A percentile compares a stretch with the other conserved stretches of the same genome.
Evolutionary conservation across 2,329 filamentous ascomycete genomes (phyloP).

Genomic region (Cladorrhinum sp.): DNA sequence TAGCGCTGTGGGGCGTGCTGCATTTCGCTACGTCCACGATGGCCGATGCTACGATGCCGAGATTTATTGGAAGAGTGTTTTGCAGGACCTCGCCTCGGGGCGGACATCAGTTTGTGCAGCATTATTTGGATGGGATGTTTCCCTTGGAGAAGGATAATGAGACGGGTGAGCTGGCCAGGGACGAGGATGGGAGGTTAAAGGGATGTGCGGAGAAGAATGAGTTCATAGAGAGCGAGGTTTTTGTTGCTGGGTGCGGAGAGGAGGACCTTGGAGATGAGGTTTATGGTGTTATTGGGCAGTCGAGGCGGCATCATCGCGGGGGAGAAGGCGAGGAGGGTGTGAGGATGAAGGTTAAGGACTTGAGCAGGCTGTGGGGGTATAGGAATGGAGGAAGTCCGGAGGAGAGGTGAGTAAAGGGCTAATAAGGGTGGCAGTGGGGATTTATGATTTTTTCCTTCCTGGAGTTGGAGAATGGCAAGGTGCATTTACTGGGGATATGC

Average conservation of each 20-base stretch:
- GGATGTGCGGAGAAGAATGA: conserved; percentile 41
- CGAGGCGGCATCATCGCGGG: conserved; percentile 13
- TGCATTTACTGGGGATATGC: no score
- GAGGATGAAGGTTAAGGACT: conserved; percentile 54
- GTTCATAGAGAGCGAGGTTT: conserved; percentile 60
- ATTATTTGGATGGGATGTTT: conserved; percentile 62
- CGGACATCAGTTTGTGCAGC: conserved; percentile 59
- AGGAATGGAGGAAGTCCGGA: conserved; percentile 56
- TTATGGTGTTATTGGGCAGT: conserved; percentile 25
- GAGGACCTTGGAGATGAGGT: conserved; percentile 47
- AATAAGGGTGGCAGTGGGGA: background rate
- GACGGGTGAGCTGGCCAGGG: conserved; percentile 37
- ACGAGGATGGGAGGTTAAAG: conserved; percentile 34
- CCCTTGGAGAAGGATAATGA: conserved; percentile 44
- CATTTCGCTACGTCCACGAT: conserved; percentile 55
- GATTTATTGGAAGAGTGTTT: conserved; percentile 63
- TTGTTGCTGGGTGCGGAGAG: conserved; percentile 43
- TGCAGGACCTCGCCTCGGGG: conserved; percentile 47
- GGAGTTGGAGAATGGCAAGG: background rate
- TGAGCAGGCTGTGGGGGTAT: conserved; percentile 62
- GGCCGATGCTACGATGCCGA: conserved; percentile 47
- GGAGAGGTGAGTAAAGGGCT: no score
- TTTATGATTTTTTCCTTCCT: no score
- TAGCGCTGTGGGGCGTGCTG: conserved; percentile 70
- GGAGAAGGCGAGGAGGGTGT: conserved; percentile 23